Base-by-base conservation (phyloP, 2,329 filamentous ascomycete species). In the Colletotrichum cordylinicola region DNA sequence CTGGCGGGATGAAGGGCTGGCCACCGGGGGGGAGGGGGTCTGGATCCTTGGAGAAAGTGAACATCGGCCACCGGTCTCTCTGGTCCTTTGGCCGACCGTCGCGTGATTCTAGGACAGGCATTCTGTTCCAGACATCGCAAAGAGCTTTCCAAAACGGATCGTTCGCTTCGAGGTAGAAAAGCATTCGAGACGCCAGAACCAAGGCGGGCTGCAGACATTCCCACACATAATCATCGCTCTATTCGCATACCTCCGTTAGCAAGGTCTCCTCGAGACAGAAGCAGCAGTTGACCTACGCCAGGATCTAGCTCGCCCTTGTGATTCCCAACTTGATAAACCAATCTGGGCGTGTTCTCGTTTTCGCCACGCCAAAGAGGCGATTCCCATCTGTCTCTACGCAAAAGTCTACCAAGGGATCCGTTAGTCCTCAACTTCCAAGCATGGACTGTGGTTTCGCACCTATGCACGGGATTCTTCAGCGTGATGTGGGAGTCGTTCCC, bases 121-220 rank as follows among this genome's bases (percentile, higher is more conserved):
- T 77, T 67, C 80, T 77, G 69, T 82, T 80, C n/a, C 79, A 79
- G 8, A 79, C 60, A 43, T 82, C 78, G 31, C 80, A 66, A 4
- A 83, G 60, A 3, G 78, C 68, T 6, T 15, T 13, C 33, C 79
- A 77, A 31, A 78, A 84, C 1, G 74, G 68, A 9, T 82, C 78
- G 3, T 78, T 33, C 15, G 52, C 56, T 4, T 72, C 55, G 24
- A 69, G 69, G 15, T 70, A 61, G 2, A 66, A 16, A 2, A 83
- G 70, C 5, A 84, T 65, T 4, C 79, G 77, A 2, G 81, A 79
- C 10, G 79, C 78, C 12, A 83, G 76, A 55, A 79, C 76, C 8
- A 84, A 79, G 8, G 80, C 78, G 9, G 82, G 82, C 21, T 81
- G 79, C 52, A 83, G 70, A 16, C 78, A 80, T 5, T 78, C 18